phyloP scores from a whole-genome alignment of 2,329 filamentous ascomycete species.

The Hypomyces perniciosus region DNA sequence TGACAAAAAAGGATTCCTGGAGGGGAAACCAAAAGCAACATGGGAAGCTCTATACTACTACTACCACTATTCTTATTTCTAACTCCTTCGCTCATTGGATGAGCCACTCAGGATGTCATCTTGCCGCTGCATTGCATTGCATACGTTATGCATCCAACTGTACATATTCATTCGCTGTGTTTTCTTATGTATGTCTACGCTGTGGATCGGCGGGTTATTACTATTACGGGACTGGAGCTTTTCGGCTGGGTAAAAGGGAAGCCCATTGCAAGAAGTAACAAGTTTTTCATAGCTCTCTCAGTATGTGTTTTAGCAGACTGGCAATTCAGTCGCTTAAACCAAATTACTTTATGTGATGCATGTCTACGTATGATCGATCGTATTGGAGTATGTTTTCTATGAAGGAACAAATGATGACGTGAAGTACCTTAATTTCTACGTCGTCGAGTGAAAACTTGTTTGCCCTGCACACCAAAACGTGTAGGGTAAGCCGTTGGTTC shows the following conservation, averaged over 20 bases:
- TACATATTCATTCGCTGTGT: background rate
- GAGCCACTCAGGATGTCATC: background rate
- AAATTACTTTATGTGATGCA: no score
- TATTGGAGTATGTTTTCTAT: background rate
- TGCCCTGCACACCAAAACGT: no score
- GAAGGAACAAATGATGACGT: background rate
- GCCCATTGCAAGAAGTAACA: background rate
- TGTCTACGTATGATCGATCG: no score
- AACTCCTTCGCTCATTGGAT: background rate
- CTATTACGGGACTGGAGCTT: background rate
- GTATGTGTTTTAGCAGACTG: no score
- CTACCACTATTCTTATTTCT: background rate
- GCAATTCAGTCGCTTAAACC: no score
- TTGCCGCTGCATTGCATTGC: background rate
- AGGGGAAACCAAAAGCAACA: no score
- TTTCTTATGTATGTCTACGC: background rate
- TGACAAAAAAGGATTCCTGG: background rate
- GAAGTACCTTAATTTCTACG: background rate
- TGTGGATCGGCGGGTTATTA: conserved; percentile 7
- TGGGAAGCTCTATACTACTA: background rate
- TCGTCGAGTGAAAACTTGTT: background rate
- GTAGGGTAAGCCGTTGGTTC: no score
- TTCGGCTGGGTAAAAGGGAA: conserved; percentile 2
- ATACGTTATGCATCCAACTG: background rate
- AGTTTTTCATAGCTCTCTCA: no score